These are phyloP conservation scores for Pseudogymnoascus sp. DNA, from an alignment of 2,329 filamentous ascomycete genomes.

Conservation along the genomic window DNA sequence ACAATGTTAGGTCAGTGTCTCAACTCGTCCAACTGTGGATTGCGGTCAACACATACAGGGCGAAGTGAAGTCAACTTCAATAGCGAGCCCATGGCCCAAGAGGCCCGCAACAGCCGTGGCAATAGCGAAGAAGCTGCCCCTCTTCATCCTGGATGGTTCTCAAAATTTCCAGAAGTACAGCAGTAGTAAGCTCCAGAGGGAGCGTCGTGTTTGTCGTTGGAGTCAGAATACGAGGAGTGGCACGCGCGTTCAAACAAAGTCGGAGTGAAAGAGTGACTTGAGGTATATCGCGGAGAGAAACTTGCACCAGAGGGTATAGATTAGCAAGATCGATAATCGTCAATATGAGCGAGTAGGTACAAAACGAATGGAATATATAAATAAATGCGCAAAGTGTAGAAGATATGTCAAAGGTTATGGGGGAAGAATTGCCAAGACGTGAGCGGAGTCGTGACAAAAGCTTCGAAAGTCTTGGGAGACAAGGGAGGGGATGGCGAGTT, in stretches of 20 bases:
- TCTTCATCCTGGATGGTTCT: neutral
- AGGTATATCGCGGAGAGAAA: neutral
- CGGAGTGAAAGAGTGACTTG: neutral
- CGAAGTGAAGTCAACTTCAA: constrained; percentile 23
- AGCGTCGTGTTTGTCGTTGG: neutral
- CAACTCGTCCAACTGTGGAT: constrained; percentile 23
- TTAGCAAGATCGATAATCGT: neutral
- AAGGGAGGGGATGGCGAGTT: neutral
- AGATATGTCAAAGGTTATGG: neutral
- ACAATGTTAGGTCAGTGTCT: constrained; percentile 38
- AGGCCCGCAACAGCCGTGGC: neutral
- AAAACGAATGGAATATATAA: neutral
- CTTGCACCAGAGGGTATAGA: neutral
- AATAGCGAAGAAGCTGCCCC: neutral
- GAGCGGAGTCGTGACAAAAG: neutral
- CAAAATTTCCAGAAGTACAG: neutral
- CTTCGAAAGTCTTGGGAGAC: neutral
- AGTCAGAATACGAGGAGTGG: neutral
- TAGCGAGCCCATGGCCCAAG: constrained; percentile 12
- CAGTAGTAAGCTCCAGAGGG: neutral
- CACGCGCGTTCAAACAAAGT: neutral
- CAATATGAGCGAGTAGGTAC: neutral
- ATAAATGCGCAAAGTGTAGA: neutral
- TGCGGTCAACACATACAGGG: constrained; percentile 17
- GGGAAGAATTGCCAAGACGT: neutral